phyloP scores from a whole-genome alignment of 2,329 filamentous ascomycete species.

The Helminthosporium solani region DNA sequence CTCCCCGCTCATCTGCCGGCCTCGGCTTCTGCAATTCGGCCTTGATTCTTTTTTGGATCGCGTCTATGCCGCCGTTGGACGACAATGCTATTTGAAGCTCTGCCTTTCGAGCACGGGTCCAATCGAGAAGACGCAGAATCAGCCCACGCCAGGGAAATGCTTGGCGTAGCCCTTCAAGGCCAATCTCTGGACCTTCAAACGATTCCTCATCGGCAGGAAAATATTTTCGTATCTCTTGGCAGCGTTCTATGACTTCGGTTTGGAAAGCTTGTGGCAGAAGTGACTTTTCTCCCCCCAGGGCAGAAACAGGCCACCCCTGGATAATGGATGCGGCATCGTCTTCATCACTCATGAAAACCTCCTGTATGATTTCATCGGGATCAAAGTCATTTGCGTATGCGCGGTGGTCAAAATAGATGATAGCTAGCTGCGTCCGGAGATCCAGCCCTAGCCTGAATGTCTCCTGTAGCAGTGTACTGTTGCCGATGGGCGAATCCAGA shows the following conservation, averaged over 20 bases:
- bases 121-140: slow-evolving; percentile 47
- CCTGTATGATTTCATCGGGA: slow-evolving; percentile 42
- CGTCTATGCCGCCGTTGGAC: slow-evolving; percentile 46
- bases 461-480: slow-evolving; percentile 44
- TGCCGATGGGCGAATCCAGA: slow-evolving; percentile 26
- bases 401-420: slow-evolving; percentile 44
- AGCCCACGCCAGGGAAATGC: slow-evolving; percentile 55
- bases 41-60: slow-evolving; percentile 38
- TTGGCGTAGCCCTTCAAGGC: slow-evolving; percentile 47
- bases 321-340: slow-evolving; percentile 15
- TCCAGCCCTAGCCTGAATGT: slow-evolving; percentile 55
- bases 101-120: slow-evolving; percentile 47
- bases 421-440: slow-evolving; percentile 57
- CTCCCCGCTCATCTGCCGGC: slow-evolving; percentile 2
- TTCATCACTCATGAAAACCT: slow-evolving; percentile 43
- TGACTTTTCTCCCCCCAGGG: slow-evolving; percentile 41
- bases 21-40: slow-evolving; percentile 16
- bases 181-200: slow-evolving; percentile 33
- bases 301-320: slow-evolving; percentile 38
- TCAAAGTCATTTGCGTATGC: slow-evolving; percentile 38
- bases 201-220: slow-evolving; percentile 40
- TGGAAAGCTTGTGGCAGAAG: slow-evolving; percentile 40
- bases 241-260: slow-evolving; percentile 39
- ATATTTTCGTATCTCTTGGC: slow-evolving; percentile 40
- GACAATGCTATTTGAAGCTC: slow-evolving; percentile 50